Base-by-base conservation (phyloP, 176 grass and related monocot species). In the Hordeum marinum region DNA sequence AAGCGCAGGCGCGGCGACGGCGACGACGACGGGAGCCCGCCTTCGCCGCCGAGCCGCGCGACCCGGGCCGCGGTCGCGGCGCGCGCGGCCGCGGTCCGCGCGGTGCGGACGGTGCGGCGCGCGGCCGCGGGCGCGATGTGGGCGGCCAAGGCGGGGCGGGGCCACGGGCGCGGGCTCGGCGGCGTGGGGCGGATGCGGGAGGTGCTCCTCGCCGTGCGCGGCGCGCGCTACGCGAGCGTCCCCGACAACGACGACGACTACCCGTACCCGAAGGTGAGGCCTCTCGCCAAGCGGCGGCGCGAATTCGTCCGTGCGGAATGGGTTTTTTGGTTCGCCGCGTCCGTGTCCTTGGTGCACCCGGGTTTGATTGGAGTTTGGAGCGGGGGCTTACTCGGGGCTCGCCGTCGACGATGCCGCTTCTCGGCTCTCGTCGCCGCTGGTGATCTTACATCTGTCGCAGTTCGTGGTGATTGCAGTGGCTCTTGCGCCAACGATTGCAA, bases 91-190 rank as follows among this genome's bases (percentile, higher is more conserved):
- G 11, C 3, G 76, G 42, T 15, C 7, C 23, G 8, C 34, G n/a
- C 75, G 45, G 13, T 87, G 75, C 5, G 1, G 21, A 68, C 45
- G 84, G 36, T 17, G 27, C 80, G 75, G 75, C 14, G 37, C 36
- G 84, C n/a, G 84, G 89, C 74, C 37, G 6, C 46, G 35, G 80
- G 88, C 35, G 25, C 13, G 55, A 14, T 86, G 31, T 86, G 83
- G 88, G 35, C 17, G 52, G 79, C 3, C 23, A 46, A 0, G 12
- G 26, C 8, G 41, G 24, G 41, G 63, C 13, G 63, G 15, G 63
- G 23, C 31, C 41, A 10, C 20, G 73, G 43, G 14, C 40, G 88
- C 55, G 85, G 63, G 35, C 64, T 12, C 35, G 84, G 37, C 42
- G 72, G 82, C 1, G 45, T 48, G 59, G 58, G 59, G 75, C 48